Evolutionary conservation across 495 filamentous ascomycete species (phyloP).

Genomic region (Oleoguttula mirabilis): DNA sequence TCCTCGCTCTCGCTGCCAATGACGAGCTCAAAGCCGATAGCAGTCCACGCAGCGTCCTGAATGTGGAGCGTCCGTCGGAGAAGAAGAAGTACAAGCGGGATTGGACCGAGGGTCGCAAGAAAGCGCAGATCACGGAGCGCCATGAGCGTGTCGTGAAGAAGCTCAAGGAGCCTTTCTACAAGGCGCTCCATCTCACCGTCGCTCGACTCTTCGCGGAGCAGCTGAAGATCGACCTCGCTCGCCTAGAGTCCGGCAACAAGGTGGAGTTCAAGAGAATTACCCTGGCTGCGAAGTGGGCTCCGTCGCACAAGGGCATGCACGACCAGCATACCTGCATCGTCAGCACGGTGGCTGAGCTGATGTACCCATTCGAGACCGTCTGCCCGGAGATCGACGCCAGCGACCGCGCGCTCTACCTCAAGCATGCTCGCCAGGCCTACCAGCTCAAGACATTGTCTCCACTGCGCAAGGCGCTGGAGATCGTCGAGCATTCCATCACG

Average conservation of each 20-base stretch:
- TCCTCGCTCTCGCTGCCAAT: constrained; percentile 33
- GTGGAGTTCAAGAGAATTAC: constrained; percentile 30
- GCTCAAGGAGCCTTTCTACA: constrained; percentile 28
- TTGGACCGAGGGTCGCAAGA: constrained; percentile 19
- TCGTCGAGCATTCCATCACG: constrained; percentile 37
- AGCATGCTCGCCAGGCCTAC: constrained; percentile 34
- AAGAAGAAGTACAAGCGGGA: constrained; percentile 20
- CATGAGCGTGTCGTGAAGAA: constrained; percentile 29
- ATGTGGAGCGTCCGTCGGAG: constrained; percentile 18
- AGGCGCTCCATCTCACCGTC: constrained; percentile 33
- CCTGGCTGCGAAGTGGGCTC: constrained; percentile 41
- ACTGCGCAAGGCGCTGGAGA: constrained; percentile 33
- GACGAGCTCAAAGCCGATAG: constrained; percentile 25
- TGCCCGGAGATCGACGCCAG: constrained; percentile 14
- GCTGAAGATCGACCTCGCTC: constrained; percentile 31
- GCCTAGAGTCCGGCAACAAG: constrained; percentile 25
- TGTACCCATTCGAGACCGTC: constrained; percentile 26
- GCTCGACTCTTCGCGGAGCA: constrained; percentile 39
- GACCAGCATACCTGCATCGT: constrained; percentile 39
- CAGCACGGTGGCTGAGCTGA: constrained; percentile 37
- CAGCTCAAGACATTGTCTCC: constrained; percentile 29
- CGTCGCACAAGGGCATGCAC: constrained; percentile 33
- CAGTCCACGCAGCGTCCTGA: constrained; percentile 27
- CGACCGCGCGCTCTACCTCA: constrained; percentile 34
- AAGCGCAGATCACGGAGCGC: constrained; percentile 23